Evolutionary conservation across 371 early-diverging fungal genomes (phyloP), one percentile per base, ranked within the genome.

Genomic region (Dinochytrium kinnereticum): DNA sequence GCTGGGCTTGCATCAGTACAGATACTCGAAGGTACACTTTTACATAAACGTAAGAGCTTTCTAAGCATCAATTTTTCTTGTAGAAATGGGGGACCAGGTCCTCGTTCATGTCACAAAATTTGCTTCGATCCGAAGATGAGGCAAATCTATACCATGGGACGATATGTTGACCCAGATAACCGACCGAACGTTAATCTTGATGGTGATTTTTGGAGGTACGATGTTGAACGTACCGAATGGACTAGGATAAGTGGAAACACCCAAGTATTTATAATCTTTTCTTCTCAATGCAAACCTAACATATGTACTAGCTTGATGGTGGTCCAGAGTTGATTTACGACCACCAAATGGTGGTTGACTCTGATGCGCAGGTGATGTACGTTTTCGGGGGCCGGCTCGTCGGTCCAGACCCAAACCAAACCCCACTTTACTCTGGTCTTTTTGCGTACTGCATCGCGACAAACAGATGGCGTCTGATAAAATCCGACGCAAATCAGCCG

Each of bases 301-400:
- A 24, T n/a, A 15, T 53, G 7, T 53, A 33, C n/a, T 17, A 90
- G 87, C 72, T 73, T 7, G 90, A 93, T 70, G 90, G 91, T 38
- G 98, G 99, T 0, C 98, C 98, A 19, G 90, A 89, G 51, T 84
- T 98, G 15, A 84, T 97, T 24, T 98, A 91, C 75, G 98, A 98
- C 78, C 93, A 97, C 75, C 97, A 98, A 84, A 95, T 98, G 94
- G 91, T 91, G 69, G 82, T 97, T 39, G 97, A 98, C 74, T 72
- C 91, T 2, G 81, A 85, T 1, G 74, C 78, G 13, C 87, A 90
- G 61, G 86, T 85, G 13, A 67, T 98, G 0, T 98, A 95, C 79
- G 87, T 96, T 1, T 97, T 95, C 86, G 98, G 98, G 49, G 98
- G 98, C 51, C 85, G 91, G 44, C 86, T 88, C 0, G 87, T 95